These are phyloP conservation scores for Penicillium freii DNA, from an alignment of 2,329 filamentous ascomycete species.

Conservation along the genomic window DNA sequence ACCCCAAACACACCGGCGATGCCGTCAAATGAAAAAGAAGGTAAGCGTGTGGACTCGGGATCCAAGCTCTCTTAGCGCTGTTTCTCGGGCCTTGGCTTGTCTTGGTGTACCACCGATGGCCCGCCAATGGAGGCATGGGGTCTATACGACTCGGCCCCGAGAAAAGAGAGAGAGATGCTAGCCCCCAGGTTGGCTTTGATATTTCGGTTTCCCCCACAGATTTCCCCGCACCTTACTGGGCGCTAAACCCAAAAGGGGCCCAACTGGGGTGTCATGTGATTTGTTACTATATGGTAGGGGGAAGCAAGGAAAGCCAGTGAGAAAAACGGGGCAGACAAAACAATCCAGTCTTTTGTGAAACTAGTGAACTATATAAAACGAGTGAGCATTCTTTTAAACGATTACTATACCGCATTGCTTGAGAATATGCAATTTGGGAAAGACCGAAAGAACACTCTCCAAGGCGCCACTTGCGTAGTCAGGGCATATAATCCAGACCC, in stretches of 20 bases:
- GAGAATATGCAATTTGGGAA: not conserved
- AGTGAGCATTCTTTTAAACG: too few relatives aligned
- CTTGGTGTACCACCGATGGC: not conserved
- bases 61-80: slow-evolving; percentile 4
- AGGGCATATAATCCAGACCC: not conserved
- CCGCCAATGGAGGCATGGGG: not conserved
- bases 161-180: not conserved
- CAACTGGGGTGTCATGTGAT: not conserved
- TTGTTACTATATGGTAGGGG: not conserved
- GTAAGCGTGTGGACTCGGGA: not conserved
- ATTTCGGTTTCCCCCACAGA: not conserved
- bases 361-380: too few relatives aligned
- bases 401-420: not conserved
- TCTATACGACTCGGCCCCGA: not conserved
- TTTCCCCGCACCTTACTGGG: not conserved
- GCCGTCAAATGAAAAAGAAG: slow-evolving; percentile 1
- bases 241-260: not conserved
- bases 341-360: not conserved
- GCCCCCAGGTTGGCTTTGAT: not conserved
- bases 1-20: not conserved
- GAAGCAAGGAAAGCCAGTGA: not conserved
- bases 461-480: not conserved
- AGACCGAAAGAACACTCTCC: not conserved
- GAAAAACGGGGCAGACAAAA: too few relatives aligned
- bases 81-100: not conserved